A percentile compares a stretch with the other conserved stretches of the same genome.
Evolutionary conservation across 768 basidiomycete species (phyloP).

Genomic region (Leccinum obscurum): DNA sequence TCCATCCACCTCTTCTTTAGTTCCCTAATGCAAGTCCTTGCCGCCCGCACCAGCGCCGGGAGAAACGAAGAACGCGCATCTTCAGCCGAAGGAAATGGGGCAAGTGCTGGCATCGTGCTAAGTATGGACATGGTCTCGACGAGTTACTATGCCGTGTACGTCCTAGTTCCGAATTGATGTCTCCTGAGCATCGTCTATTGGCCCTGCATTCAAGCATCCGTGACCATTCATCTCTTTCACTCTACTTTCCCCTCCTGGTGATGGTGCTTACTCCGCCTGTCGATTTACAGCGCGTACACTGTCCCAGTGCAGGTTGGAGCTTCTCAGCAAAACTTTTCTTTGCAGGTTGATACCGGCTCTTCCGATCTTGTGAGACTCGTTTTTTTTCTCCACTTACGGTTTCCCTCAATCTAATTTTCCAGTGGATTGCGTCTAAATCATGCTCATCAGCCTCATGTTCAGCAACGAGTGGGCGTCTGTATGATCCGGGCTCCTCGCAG

Average conservation of each 20-base stretch:
- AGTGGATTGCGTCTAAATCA: constrained; percentile 76
- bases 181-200: not conserved
- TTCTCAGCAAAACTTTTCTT: constrained; percentile 48
- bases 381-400: not conserved
- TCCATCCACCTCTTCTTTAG: not conserved
- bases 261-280: not conserved
- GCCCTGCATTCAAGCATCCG: not conserved
- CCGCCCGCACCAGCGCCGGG: constrained; percentile 5
- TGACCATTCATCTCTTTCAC: not conserved
- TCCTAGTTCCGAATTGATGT: constrained; percentile 1
- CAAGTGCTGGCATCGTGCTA: constrained; percentile 55
- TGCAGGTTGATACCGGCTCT: constrained; percentile 82
- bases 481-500: constrained; percentile 52
- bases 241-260: not conserved
- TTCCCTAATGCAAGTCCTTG: constrained; percentile 15
- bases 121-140: constrained; percentile 54
- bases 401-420: constrained; percentile 3
- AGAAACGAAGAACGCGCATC: constrained; percentile 14
- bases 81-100: constrained; percentile 45
- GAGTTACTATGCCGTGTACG: constrained; percentile 57
- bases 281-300: constrained; percentile 57
- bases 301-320: constrained; percentile 57
- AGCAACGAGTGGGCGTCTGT: constrained; percentile 46
- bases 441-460: constrained; percentile 59
- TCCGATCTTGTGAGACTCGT: constrained; percentile 64